Percentiles rank a stretch among this genome's conserved stretches.
These are phyloP conservation scores for Mortierella antarctica DNA, from an alignment of 192 early-diverging fungal genomes.

Conservation along the genomic window DNA sequence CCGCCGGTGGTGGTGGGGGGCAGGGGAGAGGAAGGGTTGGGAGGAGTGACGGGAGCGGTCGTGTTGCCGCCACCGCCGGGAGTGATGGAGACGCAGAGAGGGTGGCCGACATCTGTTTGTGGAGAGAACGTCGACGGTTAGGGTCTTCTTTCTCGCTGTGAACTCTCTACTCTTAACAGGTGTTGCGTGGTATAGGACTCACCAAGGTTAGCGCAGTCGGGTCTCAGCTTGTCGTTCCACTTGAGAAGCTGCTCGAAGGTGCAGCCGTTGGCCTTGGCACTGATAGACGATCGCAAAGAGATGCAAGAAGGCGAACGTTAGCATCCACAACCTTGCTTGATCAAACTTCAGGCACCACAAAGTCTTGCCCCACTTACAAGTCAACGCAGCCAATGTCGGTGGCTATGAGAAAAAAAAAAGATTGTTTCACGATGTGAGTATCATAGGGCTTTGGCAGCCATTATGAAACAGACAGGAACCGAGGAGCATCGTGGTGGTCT, in stretches of 20 bases:
- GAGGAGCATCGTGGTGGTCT: background rate
- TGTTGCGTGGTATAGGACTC: background rate
- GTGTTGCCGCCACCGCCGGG: constrained; percentile 2
- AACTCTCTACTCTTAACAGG: background rate
- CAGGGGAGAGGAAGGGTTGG: too few relatives aligned
- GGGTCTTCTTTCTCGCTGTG: background rate
- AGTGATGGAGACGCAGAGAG: constrained; percentile 23
- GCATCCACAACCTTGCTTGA: too few relatives aligned
- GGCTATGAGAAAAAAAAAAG: too few relatives aligned
- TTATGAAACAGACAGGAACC: too few relatives aligned
- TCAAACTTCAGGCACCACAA: too few relatives aligned
- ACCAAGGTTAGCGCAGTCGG: constrained; percentile 26
- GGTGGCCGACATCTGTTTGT: constrained; percentile 20
- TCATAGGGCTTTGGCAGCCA: too few relatives aligned
- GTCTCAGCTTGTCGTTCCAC: constrained; percentile 37
- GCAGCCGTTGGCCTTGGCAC: constrained; percentile 24
- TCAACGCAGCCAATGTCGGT: too few relatives aligned
- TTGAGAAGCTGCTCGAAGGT: constrained; percentile 20
- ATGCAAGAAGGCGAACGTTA: too few relatives aligned
- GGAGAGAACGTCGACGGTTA: background rate
- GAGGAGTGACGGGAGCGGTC: background rate
- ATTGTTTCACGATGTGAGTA: too few relatives aligned
- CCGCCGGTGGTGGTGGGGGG: background rate
- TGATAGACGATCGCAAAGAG: background rate
- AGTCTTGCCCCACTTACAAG: too few relatives aligned